phyloP scores from a whole-genome alignment of 805 yeast genomes.

The Kodamaea restingae region DNA sequence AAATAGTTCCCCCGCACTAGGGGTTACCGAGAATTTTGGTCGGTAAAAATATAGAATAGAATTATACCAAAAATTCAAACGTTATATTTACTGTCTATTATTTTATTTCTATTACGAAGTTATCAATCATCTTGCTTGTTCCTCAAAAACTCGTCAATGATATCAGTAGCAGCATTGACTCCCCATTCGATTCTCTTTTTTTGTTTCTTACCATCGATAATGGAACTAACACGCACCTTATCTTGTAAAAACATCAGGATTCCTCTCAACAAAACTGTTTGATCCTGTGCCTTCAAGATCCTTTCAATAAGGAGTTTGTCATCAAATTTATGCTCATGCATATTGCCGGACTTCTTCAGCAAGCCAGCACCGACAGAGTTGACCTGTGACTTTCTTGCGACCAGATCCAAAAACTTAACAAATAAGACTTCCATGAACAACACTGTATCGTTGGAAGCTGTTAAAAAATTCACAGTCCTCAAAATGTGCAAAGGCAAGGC shows the following conservation, averaged over 20 bases:
- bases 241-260: slow-evolving; percentile 56
- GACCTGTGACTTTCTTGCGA: slow-evolving; percentile 60
- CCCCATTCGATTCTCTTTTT: slow-evolving; percentile 66
- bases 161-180: slow-evolving; percentile 48
- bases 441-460: slow-evolving; percentile 58
- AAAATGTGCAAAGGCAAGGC: slow-evolving; percentile 69
- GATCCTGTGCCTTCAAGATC: slow-evolving; percentile 54
- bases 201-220: slow-evolving; percentile 53
- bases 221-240: slow-evolving; percentile 42
- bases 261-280: slow-evolving; percentile 58
- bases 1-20: no score
- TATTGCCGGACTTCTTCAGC: slow-evolving; percentile 21
- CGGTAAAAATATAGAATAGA: no score
- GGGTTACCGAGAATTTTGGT: no score
- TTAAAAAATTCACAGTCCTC: slow-evolving; percentile 68
- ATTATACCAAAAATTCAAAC: no score
- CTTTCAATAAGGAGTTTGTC: slow-evolving; percentile 48
- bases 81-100: no score
- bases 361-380: slow-evolving; percentile 43
- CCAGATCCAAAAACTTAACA: slow-evolving; percentile 58
- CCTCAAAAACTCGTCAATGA: slow-evolving; percentile 43
- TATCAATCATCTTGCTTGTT: slow-evolving; percentile 8
- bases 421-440: slow-evolving; percentile 72
- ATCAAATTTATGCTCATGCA: slow-evolving; percentile 39
- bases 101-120: neutral